Base-by-base conservation (phyloP, 2,329 filamentous ascomycete genomes). In the Ophiostoma tasmaniense region DNA sequence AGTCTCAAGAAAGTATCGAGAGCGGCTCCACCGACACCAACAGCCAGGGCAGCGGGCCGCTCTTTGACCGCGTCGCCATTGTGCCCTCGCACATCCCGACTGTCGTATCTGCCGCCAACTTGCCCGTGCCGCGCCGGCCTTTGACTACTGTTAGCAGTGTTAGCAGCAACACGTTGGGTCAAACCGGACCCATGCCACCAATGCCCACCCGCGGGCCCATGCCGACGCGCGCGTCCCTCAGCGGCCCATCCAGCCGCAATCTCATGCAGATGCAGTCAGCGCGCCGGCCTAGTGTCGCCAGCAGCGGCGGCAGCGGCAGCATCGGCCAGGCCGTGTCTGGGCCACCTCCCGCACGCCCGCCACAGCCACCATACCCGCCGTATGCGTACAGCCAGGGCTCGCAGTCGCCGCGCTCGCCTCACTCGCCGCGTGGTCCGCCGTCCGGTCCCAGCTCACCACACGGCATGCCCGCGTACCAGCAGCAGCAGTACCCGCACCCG, bases 191-290 rank as follows among this genome's bases (percentile, higher is more conserved):
- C 2, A 14, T 28, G 4, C 64, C 37, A 1, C 35, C 37, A 8
- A 7, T 28, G 37, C 50, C 42, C 3, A 62, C 37, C 35, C 42
- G 62, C 11, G 59, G 68, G 0, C 59, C 66, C 11, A 55, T 45
- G 61, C 71, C 71, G 22, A 71, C 70, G 3, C 70, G 70, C 17
- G 65, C 67, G 2, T 64, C 67, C 3, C 70, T 72, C 14, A 45
- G 30, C 55, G 69, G 67, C 0, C 68, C 68, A 7, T 50, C 67
- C 3, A 69, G 67, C 64, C 71, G 70, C 42, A 68, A 14, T 8
- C 70, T 72, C 14, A 50, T 72, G 66, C 70, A 67, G 64, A 65
- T 65, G 64, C 64, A 39, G 37, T 25, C 64, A 4, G 64, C 64
- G 2, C 64, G 33, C 20, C 61, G 61, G 0, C 30, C 30, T 3